Evolutionary conservation across 495 filamentous ascomycete genomes (phyloP), one percentile per base, ranked within the genome.

Genomic region (Arthonia radiata): DNA sequence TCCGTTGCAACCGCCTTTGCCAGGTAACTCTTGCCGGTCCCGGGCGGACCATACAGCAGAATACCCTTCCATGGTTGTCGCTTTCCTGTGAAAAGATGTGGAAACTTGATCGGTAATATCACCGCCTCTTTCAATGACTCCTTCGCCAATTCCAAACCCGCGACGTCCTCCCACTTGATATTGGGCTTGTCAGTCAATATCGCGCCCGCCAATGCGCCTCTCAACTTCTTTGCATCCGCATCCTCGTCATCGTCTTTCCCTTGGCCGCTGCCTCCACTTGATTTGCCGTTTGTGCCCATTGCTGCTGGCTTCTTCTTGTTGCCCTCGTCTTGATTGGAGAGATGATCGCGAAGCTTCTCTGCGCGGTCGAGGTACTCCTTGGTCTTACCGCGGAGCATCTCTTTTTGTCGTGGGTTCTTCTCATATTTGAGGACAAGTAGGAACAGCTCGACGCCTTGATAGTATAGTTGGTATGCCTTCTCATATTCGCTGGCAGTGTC

Each of bases 61-160:
- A 97, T 94, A 8, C 86, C 86, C 50, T 90, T 92, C 86, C 86
- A 97, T 17, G 86, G 89, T 50, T 94, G 74, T 35, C 86, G 61
- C 50, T 94, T 94, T 33, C 89, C 89, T n/a, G 68, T 70, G 42
- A 97, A 97, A 17, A 97, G 49, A 54, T 93, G 80, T 15, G 86
- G 86, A 44, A 97, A 97, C 52, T 92, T 94, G 44, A 94, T 94
- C 11, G 86, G 86, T 39, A 97, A 47, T 40, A 97, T 72, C 18
- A 97, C 89, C 2, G 86, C 86, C 55, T 97, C 86, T 48, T 97
- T 97, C 38, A 97, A 52, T 17, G 89, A 81, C 43, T 97, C 89
- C 54, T 97, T 97, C 24, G 86, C 86, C 18, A 61, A 66, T 42
- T 97, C 86, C 16, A 97, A 49, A 41, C 86, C 86, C n/a, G 89